Evolutionary conservation across 768 basidiomycete species (phyloP).

Genomic region (Boletus eberwhitei): DNA sequence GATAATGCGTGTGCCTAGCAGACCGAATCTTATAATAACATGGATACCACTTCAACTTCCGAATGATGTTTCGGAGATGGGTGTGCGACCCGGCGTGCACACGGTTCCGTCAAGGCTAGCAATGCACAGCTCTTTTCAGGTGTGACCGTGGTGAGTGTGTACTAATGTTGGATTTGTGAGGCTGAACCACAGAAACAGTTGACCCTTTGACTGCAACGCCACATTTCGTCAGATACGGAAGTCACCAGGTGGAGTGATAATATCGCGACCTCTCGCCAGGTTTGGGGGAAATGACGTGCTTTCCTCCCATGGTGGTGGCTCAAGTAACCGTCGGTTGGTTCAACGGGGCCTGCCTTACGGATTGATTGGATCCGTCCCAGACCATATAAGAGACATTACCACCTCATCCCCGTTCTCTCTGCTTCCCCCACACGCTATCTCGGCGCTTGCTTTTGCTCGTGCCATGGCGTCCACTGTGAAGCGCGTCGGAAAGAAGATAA

Average conservation of each 20-base stretch:
- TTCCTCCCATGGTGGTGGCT: slow-evolving; percentile 13
- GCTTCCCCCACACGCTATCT: not conserved
- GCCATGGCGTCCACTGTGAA: slow-evolving; percentile 42
- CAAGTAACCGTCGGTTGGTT: not conserved
- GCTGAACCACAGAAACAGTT: not conserved
- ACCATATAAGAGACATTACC: not conserved
- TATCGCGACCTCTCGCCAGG: slow-evolving; percentile 1
- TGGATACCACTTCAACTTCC: not conserved
- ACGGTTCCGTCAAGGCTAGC: not conserved
- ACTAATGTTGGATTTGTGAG: not conserved
- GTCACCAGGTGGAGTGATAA: not conserved
- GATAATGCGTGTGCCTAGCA: no score
- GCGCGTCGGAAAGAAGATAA: slow-evolving; percentile 51
- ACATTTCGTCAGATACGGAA: not conserved
- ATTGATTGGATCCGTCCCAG: not conserved
- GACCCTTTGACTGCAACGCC: not conserved
- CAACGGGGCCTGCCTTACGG: not conserved
- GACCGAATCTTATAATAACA: not conserved
- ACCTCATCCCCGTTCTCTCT: not conserved
- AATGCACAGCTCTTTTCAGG: not conserved
- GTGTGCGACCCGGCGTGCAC: not conserved
- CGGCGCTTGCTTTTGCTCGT: not conserved
- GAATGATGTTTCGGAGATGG: not conserved
- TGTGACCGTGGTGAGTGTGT: not conserved
- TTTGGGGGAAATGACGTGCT: slow-evolving; percentile 15